Base-by-base conservation (phyloP, 768 basidiomycete species). In the Suillus cothurnatus region DNA sequence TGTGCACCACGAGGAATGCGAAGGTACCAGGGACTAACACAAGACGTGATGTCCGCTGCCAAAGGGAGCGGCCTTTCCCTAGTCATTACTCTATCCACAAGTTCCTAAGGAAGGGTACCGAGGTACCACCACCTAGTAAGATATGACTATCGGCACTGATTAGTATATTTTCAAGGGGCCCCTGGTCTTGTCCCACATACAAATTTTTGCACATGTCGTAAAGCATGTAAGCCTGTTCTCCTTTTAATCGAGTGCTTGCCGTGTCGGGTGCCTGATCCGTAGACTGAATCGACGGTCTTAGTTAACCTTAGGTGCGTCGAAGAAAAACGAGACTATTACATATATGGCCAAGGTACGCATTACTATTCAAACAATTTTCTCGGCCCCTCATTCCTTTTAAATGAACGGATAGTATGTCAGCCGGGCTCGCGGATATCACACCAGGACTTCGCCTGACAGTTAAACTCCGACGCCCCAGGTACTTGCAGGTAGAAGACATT, bases 1-100 rank as follows among this genome's bases (percentile, higher is more conserved):
- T 39, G 38, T 59, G 39, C 28, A 31, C 58, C 58, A 1, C 19
- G 58, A 38, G 26, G 39, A 28, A 26, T 59, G 19, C 26, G 39
- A 41, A 59, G 58, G 58, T 41, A 59, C 58, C 58, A 59, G 58
- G 58, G 58, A 38, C 57, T 38, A 41, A 19, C 17, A 12, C 19
- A 59, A 14, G 21, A 41, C 28, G n/a, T 26, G 38, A 41, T 41
- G 11, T 12, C 58, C 39, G 58, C 39, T 31, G 38, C 58, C 58
- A 39, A 39, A 41, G 38, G 26, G 39, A 59, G 39, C 4, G 19
- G 23, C 38, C 38, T 23, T 9, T 4, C 38, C 57, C 23, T 19
- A 39, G 8, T n/a, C n/a, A 14, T 57, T 57, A 58, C 57, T 58
- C 38, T 26, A 26, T 58, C 17, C 19, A 39, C 57, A 39, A 58